phyloP scores from a whole-genome alignment of 805 yeast genomes.

The Kuraishia floccosa region DNA sequence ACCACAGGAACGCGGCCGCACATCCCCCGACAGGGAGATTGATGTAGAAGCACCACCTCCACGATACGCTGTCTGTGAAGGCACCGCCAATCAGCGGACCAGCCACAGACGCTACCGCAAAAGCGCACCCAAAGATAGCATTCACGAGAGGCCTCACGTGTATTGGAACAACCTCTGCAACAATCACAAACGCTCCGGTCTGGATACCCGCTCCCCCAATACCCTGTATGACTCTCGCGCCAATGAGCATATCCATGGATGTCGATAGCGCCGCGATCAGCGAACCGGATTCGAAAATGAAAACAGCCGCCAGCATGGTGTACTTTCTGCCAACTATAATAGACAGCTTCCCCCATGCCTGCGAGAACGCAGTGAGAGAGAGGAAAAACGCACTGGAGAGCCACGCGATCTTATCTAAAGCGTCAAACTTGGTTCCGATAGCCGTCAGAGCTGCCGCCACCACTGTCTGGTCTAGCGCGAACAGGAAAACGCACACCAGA shows the following conservation, averaged over 20 bases:
- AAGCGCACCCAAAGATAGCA: conserved; percentile 27
- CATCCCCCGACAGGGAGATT: conserved; percentile 57
- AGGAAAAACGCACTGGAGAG: conserved; percentile 41
- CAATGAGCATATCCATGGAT: conserved; percentile 51
- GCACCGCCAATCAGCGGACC: conserved; percentile 67
- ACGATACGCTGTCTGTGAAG: conserved; percentile 29
- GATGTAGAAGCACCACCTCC: conserved; percentile 74
- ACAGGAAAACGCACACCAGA: conserved; percentile 10
- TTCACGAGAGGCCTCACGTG: conserved; percentile 24
- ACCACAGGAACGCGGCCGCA: conserved; percentile 23
- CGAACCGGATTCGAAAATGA: conserved; percentile 53
- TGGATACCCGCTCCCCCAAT: conserved; percentile 63
- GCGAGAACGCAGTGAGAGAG: conserved; percentile 39
- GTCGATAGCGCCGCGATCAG: conserved; percentile 42
- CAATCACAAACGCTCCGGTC: conserved; percentile 41
- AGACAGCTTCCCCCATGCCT: conserved; percentile 47
- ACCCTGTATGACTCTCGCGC: conserved; percentile 64
- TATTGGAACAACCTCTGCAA: conserved; percentile 42
- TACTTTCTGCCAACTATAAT: conserved; percentile 47
- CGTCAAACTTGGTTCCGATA: conserved; percentile 36
- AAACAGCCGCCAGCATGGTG: conserved; percentile 32
- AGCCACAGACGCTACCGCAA: conserved; percentile 36
- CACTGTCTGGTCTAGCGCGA: conserved; percentile 52
- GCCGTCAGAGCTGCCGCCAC: conserved; percentile 36
- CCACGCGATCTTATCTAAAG: conserved; percentile 48